Evolutionary conservation across 177 flowering plant species (phyloP).

Genomic region (Vitis hybrid): DNA sequence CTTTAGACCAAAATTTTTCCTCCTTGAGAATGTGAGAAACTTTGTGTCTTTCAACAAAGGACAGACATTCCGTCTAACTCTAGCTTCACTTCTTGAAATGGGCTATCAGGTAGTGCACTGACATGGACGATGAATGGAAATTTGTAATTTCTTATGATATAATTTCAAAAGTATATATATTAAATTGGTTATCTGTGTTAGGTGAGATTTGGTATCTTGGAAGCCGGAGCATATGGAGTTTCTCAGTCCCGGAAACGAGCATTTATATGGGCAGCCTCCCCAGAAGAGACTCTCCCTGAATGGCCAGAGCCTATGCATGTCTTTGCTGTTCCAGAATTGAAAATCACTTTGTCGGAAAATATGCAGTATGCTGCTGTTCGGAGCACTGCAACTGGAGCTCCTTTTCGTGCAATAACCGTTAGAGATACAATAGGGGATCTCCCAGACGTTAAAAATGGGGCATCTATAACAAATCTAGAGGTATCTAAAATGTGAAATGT

Average conservation of each 20-base stretch:
- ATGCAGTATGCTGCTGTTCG: slow-evolving; percentile 77
- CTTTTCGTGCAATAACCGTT: slow-evolving; percentile 86
- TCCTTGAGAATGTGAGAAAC: slow-evolving; percentile 89
- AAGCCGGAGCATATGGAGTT: slow-evolving; percentile 90
- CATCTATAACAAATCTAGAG: slow-evolving; percentile 48
- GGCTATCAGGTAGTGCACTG: slow-evolving; percentile 83
- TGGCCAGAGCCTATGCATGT: slow-evolving; percentile 99
- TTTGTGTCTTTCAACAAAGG: slow-evolving; percentile 97
- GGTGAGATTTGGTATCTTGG: slow-evolving; percentile 87
- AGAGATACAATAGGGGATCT: slow-evolving; percentile 95
- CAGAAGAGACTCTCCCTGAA: slow-evolving; percentile 78
- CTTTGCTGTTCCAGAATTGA: slow-evolving; percentile 78
- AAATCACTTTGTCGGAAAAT: slow-evolving; percentile 50
- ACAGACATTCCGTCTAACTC: slow-evolving; percentile 83
- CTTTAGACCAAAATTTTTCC: slow-evolving; percentile 83
- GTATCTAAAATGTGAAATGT: slow-evolving; percentile 23
- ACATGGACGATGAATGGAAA: neutral
- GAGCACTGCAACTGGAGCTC: slow-evolving; percentile 87
- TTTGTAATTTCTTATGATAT: neutral
- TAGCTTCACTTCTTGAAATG: slow-evolving; percentile 95
- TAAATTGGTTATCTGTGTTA: slow-evolving; percentile 13
- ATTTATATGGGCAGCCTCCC: slow-evolving; percentile 98
- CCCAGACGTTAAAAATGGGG: slow-evolving; percentile 81
- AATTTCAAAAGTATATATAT: neutral
- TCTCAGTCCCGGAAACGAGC: slow-evolving; percentile 91